Evolutionary conservation across 176 grass and related monocot genomes (phyloP).

Genomic region (Aegilops umbellulata): DNA sequence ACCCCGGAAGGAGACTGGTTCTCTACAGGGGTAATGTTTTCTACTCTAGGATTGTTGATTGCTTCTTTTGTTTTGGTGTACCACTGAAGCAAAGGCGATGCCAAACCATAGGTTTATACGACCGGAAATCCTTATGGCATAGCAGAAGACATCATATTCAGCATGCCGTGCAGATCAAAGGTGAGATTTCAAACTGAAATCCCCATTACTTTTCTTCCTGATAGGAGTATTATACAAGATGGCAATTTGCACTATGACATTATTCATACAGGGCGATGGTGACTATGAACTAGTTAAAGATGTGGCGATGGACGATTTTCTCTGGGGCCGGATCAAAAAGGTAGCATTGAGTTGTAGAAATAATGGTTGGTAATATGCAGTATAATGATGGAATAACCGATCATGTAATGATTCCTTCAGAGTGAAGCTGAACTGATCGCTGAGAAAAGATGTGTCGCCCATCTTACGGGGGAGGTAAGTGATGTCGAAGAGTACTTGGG

Average conservation of each 20-base stretch:
- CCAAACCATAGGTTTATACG: slow-evolving; percentile 73
- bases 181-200: slow-evolving; percentile 23
- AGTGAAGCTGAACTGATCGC: slow-evolving; percentile 88
- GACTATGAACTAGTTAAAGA: slow-evolving; percentile 82
- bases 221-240: not conserved
- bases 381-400: not conserved
- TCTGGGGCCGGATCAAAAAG: slow-evolving; percentile 85
- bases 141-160: slow-evolving; percentile 90
- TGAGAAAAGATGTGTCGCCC: slow-evolving; percentile 92
- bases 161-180: slow-evolving; percentile 93
- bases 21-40: slow-evolving; percentile 76
- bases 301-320: slow-evolving; percentile 85
- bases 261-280: slow-evolving; percentile 66
- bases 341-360: slow-evolving; percentile 20
- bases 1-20: slow-evolving; percentile 94
- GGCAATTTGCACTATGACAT: not conserved
- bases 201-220: not conserved
- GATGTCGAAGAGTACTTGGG: not conserved
- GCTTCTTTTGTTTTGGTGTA: not conserved
- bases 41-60: not conserved
- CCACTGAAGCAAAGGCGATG: slow-evolving; percentile 5
- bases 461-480: slow-evolving; percentile 93
- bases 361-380: not conserved
- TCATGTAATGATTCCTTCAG: slow-evolving; percentile 49
- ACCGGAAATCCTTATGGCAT: slow-evolving; percentile 88